Percentiles rank a stretch among this genome's conserved stretches.
phyloP scores from a whole-genome alignment of 106 monocot species.

The Agapanthus africanus region DNA sequence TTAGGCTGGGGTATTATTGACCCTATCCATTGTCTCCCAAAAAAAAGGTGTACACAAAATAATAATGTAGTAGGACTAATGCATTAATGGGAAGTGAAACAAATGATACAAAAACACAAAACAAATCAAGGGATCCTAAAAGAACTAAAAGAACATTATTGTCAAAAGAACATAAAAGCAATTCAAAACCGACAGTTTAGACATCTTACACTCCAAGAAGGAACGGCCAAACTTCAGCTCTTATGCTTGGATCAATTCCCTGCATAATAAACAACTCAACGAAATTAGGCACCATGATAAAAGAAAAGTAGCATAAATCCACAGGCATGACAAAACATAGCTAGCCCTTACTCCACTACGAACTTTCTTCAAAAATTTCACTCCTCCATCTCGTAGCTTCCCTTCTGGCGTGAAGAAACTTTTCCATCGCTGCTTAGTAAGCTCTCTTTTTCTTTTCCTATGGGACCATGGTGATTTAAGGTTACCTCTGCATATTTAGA shows the following conservation, averaged over 20 bases:
- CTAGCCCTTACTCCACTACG: conserved; percentile 63
- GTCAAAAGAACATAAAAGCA: background rate
- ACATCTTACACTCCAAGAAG: conserved; percentile 87
- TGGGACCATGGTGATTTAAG: conserved; percentile 24
- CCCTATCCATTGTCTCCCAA: no score
- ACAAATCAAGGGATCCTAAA: background rate
- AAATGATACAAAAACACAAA: no score
- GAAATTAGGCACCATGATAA: background rate
- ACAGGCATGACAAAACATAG: background rate
- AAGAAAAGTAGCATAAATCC: background rate
- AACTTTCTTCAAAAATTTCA: conserved; percentile 78
- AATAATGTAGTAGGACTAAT: no score
- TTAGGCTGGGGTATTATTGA: no score
- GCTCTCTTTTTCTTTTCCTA: conserved; percentile 18
- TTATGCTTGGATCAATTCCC: conserved; percentile 80
- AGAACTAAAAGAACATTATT: background rate
- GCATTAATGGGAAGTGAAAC: no score
- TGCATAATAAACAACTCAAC: conserved; percentile 12
- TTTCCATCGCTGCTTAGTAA: conserved; percentile 19
- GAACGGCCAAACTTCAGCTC: conserved; percentile 90
- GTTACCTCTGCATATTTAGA: conserved; percentile 11
- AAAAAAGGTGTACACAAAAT: no score
- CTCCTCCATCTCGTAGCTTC: conserved; percentile 56
- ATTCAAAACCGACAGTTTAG: conserved; percentile 2
- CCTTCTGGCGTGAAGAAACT: conserved; percentile 41